These are phyloP conservation scores for Penicillium soppii DNA, from an alignment of 495 filamentous ascomycete species.

Conservation along the genomic window DNA sequence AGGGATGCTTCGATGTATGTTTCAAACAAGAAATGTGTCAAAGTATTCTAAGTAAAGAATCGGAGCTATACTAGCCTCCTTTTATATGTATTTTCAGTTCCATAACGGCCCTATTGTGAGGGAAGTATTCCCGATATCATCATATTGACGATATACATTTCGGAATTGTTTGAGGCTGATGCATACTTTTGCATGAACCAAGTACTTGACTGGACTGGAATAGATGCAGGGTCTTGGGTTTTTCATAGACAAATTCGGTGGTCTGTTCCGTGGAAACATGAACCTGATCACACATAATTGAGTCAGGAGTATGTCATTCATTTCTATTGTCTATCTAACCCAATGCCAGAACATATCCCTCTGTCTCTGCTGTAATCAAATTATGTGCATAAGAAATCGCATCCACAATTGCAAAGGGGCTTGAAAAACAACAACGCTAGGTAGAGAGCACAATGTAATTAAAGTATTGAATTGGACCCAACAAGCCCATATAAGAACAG, in stretches of 20 bases:
- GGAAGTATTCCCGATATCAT: not conserved
- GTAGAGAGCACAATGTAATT: conserved; percentile 26
- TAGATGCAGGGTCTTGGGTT: conserved; percentile 3
- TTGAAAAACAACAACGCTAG: conserved; percentile 23
- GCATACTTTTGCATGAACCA: not conserved
- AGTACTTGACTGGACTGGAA: conserved; percentile 7
- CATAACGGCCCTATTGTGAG: not conserved
- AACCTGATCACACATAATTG: not conserved
- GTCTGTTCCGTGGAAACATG: conserved; percentile 6
- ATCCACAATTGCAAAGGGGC: conserved; percentile 19
- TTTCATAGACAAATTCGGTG: conserved; percentile 6
- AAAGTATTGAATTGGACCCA: conserved; percentile 30
- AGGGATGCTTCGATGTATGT: no score
- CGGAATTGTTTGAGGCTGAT: not conserved
- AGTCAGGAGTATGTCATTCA: conserved; percentile 19
- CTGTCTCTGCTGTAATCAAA: not conserved
- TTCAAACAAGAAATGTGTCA: no score
- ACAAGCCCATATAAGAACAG: conserved; percentile 29
- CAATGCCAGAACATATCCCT: not conserved
- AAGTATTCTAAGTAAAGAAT: not conserved
- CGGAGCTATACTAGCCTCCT: not conserved
- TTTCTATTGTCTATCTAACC: conserved; percentile 10
- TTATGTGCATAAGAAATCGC: not conserved
- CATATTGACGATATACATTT: conserved; percentile 1
- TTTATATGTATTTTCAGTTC: not conserved